Percentiles rank a stretch among this genome's conserved stretches.
Evolutionary conservation across 345 rosid species (phyloP).

Genomic region (Rubroshorea leprosula): DNA sequence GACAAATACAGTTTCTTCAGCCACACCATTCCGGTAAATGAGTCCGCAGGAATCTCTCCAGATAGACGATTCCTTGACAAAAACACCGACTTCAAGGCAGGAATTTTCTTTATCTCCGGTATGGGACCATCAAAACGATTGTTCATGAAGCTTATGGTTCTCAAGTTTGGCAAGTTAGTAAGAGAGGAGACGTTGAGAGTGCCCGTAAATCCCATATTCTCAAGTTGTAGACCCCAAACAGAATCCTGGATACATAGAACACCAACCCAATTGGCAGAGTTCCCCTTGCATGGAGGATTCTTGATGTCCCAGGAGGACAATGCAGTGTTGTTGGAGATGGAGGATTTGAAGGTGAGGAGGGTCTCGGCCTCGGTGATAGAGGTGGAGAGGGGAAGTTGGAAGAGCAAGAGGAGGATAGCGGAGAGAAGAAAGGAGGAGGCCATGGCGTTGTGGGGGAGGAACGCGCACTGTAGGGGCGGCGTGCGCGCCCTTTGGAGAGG

Average conservation of each 20-base stretch:
- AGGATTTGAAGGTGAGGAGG: conserved; percentile 56
- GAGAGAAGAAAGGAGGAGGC: conserved; percentile 5
- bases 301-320: conserved; percentile 42
- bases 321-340: conserved; percentile 27
- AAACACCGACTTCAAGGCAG: conserved; percentile 43
- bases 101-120: conserved; percentile 47
- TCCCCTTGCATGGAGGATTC: conserved; percentile 30
- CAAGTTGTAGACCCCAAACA: conserved; percentile 65
- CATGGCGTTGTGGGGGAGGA: conserved; percentile 21
- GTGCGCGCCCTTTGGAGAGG: conserved; percentile 56
- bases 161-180: conserved; percentile 30
- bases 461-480: conserved; percentile 50
- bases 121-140: conserved; percentile 58
- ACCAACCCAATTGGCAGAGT: conserved; percentile 49
- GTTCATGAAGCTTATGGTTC: conserved; percentile 54
- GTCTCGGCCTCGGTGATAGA: conserved; percentile 34
- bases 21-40: conserved; percentile 51
- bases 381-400: conserved; percentile 5
- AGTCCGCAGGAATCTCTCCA: conserved; percentile 44
- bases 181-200: conserved; percentile 38
- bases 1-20: conserved; percentile 62
- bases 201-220: conserved; percentile 53
- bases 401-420: neutral
- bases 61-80: conserved; percentile 59
- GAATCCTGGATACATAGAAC: conserved; percentile 38